Evolutionary conservation across 208 protist species (phyloP).

Genomic region (Trypanosoma mega): DNA sequence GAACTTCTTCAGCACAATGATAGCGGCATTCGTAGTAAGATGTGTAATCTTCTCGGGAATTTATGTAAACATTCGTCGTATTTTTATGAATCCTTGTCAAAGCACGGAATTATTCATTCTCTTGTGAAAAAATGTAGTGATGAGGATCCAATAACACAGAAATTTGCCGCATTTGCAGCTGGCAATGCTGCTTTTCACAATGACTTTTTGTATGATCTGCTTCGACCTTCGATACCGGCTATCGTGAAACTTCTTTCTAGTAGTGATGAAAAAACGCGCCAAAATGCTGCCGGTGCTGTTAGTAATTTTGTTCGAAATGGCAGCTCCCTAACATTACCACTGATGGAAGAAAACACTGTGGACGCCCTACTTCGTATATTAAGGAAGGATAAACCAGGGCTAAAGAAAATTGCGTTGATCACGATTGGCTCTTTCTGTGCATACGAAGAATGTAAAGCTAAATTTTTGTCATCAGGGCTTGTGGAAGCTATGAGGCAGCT

Average conservation of each 20-base stretch:
- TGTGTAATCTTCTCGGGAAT: slow-evolving; percentile 95
- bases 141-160: slow-evolving; percentile 84
- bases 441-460: slow-evolving; percentile 76
- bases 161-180: slow-evolving; percentile 95
- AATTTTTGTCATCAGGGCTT: slow-evolving; percentile 60
- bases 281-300: slow-evolving; percentile 93
- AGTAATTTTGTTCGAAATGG: slow-evolving; percentile 95
- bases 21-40: slow-evolving; percentile 82
- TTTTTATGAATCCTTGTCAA: slow-evolving; percentile 88
- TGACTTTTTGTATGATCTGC: slow-evolving; percentile 75
- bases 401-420: slow-evolving; percentile 86
- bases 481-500: slow-evolving; percentile 52
- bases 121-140: slow-evolving; percentile 87
- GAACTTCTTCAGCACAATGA: slow-evolving; percentile 73
- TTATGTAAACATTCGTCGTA: slow-evolving; percentile 93
- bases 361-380: slow-evolving; percentile 79
- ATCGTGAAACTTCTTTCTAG: slow-evolving; percentile 77
- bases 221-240: slow-evolving; percentile 72
- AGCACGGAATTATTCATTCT: slow-evolving; percentile 59
- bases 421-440: slow-evolving; percentile 90
- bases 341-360: slow-evolving; percentile 69
- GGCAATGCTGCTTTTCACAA: slow-evolving; percentile 96
- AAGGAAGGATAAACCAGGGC: slow-evolving; percentile 50
- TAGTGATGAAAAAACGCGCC: slow-evolving; percentile 92
- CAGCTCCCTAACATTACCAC: slow-evolving; percentile 49